Evolutionary conservation across 805 yeast genomes (phyloP).

Genomic region (Candida morakotiae): DNA sequence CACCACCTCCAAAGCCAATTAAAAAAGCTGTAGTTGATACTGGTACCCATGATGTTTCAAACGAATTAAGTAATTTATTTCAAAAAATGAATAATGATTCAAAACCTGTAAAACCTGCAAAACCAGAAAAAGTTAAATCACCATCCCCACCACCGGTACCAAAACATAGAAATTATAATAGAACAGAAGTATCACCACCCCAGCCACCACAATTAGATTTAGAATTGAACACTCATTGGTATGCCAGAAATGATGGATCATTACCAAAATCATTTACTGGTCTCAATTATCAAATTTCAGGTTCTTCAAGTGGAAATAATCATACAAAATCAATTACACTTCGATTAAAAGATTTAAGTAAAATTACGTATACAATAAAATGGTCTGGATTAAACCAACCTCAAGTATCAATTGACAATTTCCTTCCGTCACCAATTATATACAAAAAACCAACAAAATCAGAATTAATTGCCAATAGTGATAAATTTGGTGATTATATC

Average conservation of each 20-base stretch:
- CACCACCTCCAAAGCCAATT: conserved; percentile 42
- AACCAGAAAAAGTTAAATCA: conserved; percentile 1
- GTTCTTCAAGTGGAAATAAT: conserved; percentile 9
- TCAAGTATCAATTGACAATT: conserved; percentile 24
- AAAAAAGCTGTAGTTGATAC: conserved; percentile 21
- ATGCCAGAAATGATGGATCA: conserved; percentile 23
- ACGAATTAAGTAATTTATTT: conserved; percentile 6
- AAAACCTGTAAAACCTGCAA: conserved; percentile 10
- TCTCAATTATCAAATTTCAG: conserved; percentile 25
- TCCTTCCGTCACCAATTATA: conserved; percentile 41
- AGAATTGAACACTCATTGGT: conserved; percentile 47
- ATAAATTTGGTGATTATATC: conserved; percentile 46
- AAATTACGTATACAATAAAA: conserved; percentile 25
- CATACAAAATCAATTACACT: conserved; percentile 27
- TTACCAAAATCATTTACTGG: conserved; percentile 40
- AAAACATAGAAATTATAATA: conserved; percentile 6
- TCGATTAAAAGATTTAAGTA: conserved; percentile 41
- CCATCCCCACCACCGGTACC: conserved; percentile 8
- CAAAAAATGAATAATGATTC: conserved; percentile 5
- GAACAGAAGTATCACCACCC: conserved; percentile 21
- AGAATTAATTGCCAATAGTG: conserved; percentile 29
- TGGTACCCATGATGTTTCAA: conserved; percentile 2
- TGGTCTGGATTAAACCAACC: conserved; percentile 36
- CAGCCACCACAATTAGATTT: conserved; percentile 37
- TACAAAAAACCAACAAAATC: conserved; percentile 23